Evolutionary conservation across 257 asterid species (phyloP), one percentile per base, ranked within the genome.

Genomic region (Thymus mandschuricus): DNA sequence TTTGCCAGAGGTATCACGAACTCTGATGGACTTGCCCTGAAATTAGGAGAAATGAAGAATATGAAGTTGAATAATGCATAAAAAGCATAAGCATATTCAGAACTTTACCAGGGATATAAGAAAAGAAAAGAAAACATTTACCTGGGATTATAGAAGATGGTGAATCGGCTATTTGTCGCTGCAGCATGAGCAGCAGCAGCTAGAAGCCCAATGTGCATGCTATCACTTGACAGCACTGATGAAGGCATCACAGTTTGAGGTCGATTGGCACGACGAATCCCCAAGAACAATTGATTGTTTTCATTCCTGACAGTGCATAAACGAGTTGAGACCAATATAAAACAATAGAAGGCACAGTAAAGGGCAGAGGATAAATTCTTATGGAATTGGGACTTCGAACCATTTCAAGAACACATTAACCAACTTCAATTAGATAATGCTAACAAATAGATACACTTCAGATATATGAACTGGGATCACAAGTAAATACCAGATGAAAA

Each of bases 121-220:
- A 89, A 92, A 35, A 35, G 41, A 35, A 35, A 35, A 1, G 7
- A 35, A 35, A 4, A 33, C 69, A 58, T 38, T 71, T 76, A 92
- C 97, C 97, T 89, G 40, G 97, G 97, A 82, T 92, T 92, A 72
- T 77, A 92, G 84, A 89, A 92, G 77, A 92, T 85, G 49, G 93
- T 87, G 84, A 92, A 89, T 65, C 98, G 96, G 71, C 95, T 92
- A 80, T 86, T 92, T 21, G 98, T 92, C 4, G 96, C 88, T 7
- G 96, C 92, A 38, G 98, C 98, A 85, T 89, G 96, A 74, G 98
- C 92, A 55, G 98, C 96, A n/a, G 96, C 98, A 70, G 98, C 96
- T 69, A 92, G 96, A 77, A 92, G 96, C 69, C 98, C 98, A 50
- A 92, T 92, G 82, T 92, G 98, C 96, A 89, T 92, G 86, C 98